These are phyloP conservation scores for Psidium guajava DNA, from an alignment of 345 rosid genomes.

Conservation along the genomic window DNA sequence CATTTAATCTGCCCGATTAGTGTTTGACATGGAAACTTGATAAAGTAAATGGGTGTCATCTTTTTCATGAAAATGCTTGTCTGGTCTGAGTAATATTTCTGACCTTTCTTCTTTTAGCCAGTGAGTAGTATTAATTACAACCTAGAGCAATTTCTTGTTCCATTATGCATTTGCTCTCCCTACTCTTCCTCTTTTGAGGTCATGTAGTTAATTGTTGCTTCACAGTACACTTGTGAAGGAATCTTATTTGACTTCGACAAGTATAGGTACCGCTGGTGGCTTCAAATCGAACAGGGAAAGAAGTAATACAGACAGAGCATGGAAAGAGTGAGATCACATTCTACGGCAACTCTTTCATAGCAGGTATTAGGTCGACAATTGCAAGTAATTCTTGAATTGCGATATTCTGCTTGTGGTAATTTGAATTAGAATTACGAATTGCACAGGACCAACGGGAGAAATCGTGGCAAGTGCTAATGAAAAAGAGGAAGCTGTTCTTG, in stretches of 20 bases:
- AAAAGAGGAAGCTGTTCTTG: conserved; percentile 63
- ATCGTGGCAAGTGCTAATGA: conserved; percentile 63
- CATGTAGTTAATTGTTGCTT: background rate
- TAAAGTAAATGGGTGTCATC: background rate
- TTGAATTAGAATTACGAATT: background rate
- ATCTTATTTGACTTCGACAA: conserved; percentile 1
- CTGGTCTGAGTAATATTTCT: background rate
- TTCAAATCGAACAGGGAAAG: conserved; percentile 80
- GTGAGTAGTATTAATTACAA: background rate
- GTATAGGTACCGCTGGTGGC: conserved; percentile 73
- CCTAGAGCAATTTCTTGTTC: background rate
- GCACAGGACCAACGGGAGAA: conserved; percentile 77
- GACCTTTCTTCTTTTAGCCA: background rate
- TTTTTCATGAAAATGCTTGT: background rate
- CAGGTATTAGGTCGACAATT: conserved; percentile 29
- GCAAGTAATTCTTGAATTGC: background rate
- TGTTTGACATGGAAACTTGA: background rate
- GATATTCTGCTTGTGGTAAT: background rate
- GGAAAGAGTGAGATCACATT: conserved; percentile 74
- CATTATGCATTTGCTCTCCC: background rate
- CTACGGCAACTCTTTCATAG: conserved; percentile 81
- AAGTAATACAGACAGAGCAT: conserved; percentile 66
- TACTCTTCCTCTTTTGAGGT: background rate
- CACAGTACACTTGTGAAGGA: background rate
- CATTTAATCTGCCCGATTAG: background rate